These are phyloP conservation scores for Phytophthora ramorum DNA, from an alignment of 352 stramenopile genomes.

Conservation along the genomic window DNA sequence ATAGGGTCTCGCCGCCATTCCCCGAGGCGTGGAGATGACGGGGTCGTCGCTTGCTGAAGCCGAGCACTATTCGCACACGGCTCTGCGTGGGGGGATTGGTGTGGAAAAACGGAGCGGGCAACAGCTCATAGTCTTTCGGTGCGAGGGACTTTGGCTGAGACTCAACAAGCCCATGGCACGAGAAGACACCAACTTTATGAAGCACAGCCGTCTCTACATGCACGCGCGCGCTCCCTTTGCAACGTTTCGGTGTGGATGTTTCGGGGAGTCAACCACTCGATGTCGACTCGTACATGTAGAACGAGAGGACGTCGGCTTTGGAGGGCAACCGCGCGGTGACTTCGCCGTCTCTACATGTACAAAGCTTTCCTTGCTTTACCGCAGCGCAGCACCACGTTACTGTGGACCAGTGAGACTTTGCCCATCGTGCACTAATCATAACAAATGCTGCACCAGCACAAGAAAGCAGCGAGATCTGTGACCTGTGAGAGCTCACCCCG, in stretches of 20 bases:
- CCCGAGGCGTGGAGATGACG: conserved; percentile 3
- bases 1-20: conserved; percentile 14
- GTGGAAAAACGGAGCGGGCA: conserved; percentile 12
- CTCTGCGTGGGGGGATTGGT: conserved; percentile 5
- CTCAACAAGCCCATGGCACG: background rate
- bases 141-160: background rate
- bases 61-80: conserved; percentile 2
- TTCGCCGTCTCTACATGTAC: background rate
- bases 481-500: too few relatives aligned
- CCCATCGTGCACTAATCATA: background rate
- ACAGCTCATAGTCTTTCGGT: conserved; percentile 2
- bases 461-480: too few relatives aligned
- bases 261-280: background rate
- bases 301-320: background rate
- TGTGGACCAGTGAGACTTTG: background rate
- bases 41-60: background rate
- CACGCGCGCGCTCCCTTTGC: too few relatives aligned
- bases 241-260: background rate
- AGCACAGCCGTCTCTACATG: background rate
- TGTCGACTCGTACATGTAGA: background rate
- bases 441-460: background rate
- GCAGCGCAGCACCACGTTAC: background rate
- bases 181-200: background rate
- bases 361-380: background rate
- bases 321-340: background rate